phyloP scores from a whole-genome alignment of 257 asterid genomes.

The Knoxia roxburghii region DNA sequence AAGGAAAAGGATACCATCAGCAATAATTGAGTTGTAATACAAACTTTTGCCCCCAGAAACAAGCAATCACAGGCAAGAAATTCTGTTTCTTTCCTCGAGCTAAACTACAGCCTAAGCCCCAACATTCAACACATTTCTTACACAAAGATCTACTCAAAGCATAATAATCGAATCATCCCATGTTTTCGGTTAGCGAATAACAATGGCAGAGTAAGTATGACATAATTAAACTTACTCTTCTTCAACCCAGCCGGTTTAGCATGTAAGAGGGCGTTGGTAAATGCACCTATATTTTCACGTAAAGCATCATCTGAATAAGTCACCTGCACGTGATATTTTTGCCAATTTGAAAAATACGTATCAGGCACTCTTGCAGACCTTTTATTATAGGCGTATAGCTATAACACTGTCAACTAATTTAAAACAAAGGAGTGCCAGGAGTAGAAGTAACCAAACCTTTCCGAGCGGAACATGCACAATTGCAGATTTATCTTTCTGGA shows the following conservation, averaged over 20 bases:
- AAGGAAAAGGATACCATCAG: constrained; percentile 11
- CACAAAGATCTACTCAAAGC: not conserved
- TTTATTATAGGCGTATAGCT: not conserved
- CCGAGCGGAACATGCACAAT: constrained; percentile 96
- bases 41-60: not conserved
- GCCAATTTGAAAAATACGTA: constrained; percentile 10
- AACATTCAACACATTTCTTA: not conserved
- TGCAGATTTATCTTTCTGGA: constrained; percentile 95
- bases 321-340: constrained; percentile 43
- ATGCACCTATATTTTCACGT: constrained; percentile 84
- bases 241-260: constrained; percentile 90
- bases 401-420: not conserved
- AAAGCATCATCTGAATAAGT: constrained; percentile 70
- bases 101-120: not conserved
- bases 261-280: constrained; percentile 79
- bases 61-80: not conserved
- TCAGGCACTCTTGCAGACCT: not conserved
- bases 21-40: no score
- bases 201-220: constrained; percentile 7
- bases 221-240: constrained; percentile 76
- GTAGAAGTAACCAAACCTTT: constrained; percentile 45
- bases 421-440: constrained; percentile 8
- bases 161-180: not conserved
- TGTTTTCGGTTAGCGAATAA: not conserved
- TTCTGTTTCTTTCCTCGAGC: not conserved